phyloP scores from a whole-genome alignment of 2,329 filamentous ascomycete genomes.

The Hypoxylon sp. region DNA sequence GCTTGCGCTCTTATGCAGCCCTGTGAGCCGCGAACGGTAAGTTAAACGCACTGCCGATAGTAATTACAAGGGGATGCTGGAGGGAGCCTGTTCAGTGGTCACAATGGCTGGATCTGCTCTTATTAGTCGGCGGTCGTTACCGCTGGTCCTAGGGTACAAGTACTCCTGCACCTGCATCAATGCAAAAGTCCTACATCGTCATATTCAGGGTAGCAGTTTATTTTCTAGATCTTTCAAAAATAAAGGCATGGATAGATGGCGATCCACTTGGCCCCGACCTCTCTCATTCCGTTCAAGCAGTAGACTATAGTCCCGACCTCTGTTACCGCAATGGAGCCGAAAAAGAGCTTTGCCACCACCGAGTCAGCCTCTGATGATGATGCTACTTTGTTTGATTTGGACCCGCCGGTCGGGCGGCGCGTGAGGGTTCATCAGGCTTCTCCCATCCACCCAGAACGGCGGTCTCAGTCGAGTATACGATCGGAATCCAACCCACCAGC shows the following conservation, averaged over 20 bases:
- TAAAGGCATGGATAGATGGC: conserved; percentile 52
- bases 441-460: conserved; percentile 42
- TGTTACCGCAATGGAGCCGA: conserved; percentile 46
- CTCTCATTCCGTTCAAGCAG: conserved; percentile 45
- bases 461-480: conserved; percentile 47
- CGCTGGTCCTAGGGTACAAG: conserved; percentile 52
- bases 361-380: conserved; percentile 43
- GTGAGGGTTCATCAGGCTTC: conserved; percentile 34
- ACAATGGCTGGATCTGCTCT: conserved; percentile 47
- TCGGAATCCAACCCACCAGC: conserved; percentile 44
- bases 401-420: conserved; percentile 46
- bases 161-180: conserved; percentile 46
- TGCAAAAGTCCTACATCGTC: conserved; percentile 53
- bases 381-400: conserved; percentile 44
- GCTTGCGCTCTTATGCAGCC: conserved; percentile 49
- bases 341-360: conserved; percentile 46
- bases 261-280: conserved; percentile 48
- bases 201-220: conserved; percentile 46
- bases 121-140: conserved; percentile 49
- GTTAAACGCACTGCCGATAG: conserved; percentile 51
- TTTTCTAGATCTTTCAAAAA: conserved; percentile 48
- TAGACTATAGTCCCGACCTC: conserved; percentile 41
- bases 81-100: conserved; percentile 51
- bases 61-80: conserved; percentile 46
- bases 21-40: conserved; percentile 50